These are phyloP conservation scores for Salix koriyanagi DNA, from an alignment of 345 rosid species.

Conservation along the genomic window DNA sequence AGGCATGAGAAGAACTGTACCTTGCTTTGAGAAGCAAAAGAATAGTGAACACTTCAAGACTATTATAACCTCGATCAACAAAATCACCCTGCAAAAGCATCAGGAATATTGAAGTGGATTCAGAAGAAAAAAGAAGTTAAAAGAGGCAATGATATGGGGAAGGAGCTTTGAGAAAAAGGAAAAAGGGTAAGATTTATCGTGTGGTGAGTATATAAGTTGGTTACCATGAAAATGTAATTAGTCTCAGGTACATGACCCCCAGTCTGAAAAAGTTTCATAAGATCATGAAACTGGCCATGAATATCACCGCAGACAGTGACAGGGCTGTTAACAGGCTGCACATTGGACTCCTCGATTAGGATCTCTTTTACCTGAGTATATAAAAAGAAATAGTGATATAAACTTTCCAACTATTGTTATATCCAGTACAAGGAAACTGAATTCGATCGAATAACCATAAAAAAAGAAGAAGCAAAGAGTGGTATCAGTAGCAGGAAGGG, in stretches of 20 bases:
- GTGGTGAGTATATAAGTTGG: not conserved
- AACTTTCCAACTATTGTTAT: not conserved
- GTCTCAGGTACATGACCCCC: slow-evolving; percentile 99
- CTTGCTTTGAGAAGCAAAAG: slow-evolving; percentile 96
- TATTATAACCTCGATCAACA: slow-evolving; percentile 93
- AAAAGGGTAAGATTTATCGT: not conserved
- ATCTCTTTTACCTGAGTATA: slow-evolving; percentile 82
- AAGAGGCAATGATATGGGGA: not conserved
- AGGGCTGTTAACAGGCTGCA: slow-evolving; percentile 99
- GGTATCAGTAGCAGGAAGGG: not conserved
- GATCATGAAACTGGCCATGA: slow-evolving; percentile 98
- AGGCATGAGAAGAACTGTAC: slow-evolving; percentile 23
- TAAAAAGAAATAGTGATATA: not conserved
- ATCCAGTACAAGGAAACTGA: not conserved
- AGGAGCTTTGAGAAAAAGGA: not conserved
- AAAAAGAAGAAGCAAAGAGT: not conserved
- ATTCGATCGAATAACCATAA: not conserved
- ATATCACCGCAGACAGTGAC: slow-evolving; percentile 99
- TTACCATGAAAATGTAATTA: slow-evolving; percentile 92
- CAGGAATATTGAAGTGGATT: slow-evolving; percentile 4
- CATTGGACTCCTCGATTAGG: slow-evolving; percentile 96
- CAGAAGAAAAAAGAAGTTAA: not conserved
- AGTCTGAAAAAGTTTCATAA: slow-evolving; percentile 97
- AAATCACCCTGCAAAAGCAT: slow-evolving; percentile 70
- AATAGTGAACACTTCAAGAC: slow-evolving; percentile 95